A percentile compares a stretch with the other conserved stretches of the same genome.
These are phyloP conservation scores for Hymenoscyphus scutula DNA, from an alignment of 2,329 filamentous ascomycete genomes.

Conservation along the genomic window DNA sequence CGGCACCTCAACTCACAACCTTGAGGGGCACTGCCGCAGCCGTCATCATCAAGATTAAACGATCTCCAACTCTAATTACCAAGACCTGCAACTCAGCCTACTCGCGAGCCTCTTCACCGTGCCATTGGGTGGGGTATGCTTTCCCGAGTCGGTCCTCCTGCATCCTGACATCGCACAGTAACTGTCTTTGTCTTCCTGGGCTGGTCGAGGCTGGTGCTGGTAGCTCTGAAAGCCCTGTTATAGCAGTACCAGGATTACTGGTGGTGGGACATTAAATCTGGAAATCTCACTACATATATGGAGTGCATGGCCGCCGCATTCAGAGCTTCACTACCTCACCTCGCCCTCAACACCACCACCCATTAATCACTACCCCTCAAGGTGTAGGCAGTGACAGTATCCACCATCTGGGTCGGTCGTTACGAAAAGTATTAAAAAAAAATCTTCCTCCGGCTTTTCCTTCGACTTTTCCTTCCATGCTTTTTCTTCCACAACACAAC, in stretches of 20 bases:
- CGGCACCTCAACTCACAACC: background rate
- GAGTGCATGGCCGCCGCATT: background rate
- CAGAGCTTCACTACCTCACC: background rate
- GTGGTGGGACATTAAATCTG: background rate
- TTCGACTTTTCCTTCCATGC: background rate
- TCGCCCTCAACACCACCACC: no score
- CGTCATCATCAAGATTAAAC: background rate
- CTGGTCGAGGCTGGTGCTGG: no score
- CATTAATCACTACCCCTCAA: background rate
- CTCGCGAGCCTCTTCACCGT: background rate
- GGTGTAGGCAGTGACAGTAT: background rate
- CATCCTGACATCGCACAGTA: conserved; percentile 1
- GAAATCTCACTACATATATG: background rate
- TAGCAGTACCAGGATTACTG: background rate
- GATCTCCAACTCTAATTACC: conserved; percentile 3
- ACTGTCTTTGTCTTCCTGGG: background rate
- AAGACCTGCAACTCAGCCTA: background rate
- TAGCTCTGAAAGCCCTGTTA: no score
- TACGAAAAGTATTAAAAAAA: background rate
- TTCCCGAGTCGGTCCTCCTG: conserved; percentile 2
- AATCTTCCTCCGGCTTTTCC: background rate
- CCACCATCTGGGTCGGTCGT: no score
- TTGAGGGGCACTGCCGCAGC: background rate
- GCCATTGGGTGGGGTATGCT: background rate
- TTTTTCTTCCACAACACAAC: background rate